phyloP scores from a whole-genome alignment of 805 yeast species.

The Torulaspora delbrueckii region DNA sequence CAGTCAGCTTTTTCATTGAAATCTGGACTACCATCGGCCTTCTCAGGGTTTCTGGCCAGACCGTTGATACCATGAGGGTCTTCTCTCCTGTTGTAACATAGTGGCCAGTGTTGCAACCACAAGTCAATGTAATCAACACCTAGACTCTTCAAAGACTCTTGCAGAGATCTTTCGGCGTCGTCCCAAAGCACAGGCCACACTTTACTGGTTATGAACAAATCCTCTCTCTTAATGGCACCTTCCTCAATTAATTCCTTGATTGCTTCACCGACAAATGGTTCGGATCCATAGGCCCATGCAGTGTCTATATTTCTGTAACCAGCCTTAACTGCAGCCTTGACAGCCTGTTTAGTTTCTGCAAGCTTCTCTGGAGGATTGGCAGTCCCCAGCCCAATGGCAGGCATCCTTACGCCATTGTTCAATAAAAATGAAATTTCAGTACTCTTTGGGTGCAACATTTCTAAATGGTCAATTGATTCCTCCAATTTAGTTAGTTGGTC shows the following conservation, averaged over 20 bases:
- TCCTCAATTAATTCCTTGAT: conserved; percentile 45
- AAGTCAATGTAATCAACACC: conserved; percentile 73
- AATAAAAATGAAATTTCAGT: conserved; percentile 43
- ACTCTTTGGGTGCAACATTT: conserved; percentile 30
- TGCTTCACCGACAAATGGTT: conserved; percentile 60
- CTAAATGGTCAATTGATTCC: not conserved
- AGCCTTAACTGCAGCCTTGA: conserved; percentile 53
- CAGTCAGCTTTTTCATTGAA: conserved; percentile 41
- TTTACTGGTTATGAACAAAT: conserved; percentile 68
- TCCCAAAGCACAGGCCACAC: conserved; percentile 57
- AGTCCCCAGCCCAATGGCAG: conserved; percentile 68
- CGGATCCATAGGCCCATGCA: conserved; percentile 66
- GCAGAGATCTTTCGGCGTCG: conserved; percentile 48
- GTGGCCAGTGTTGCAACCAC: conserved; percentile 76
- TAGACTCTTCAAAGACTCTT: conserved; percentile 53
- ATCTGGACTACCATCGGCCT: conserved; percentile 35
- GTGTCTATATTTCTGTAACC: conserved; percentile 76
- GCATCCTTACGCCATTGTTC: conserved; percentile 55
- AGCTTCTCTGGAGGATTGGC: conserved; percentile 48
- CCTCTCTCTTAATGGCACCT: conserved; percentile 47
- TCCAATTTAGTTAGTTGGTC: not conserved
- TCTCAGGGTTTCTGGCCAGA: conserved; percentile 28
- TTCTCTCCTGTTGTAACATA: conserved; percentile 36
- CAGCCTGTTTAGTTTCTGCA: conserved; percentile 47
- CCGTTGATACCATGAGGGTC: conserved; percentile 26